phyloP scores from a whole-genome alignment of 495 filamentous ascomycete species.

The Penicillium longicatenatum region DNA sequence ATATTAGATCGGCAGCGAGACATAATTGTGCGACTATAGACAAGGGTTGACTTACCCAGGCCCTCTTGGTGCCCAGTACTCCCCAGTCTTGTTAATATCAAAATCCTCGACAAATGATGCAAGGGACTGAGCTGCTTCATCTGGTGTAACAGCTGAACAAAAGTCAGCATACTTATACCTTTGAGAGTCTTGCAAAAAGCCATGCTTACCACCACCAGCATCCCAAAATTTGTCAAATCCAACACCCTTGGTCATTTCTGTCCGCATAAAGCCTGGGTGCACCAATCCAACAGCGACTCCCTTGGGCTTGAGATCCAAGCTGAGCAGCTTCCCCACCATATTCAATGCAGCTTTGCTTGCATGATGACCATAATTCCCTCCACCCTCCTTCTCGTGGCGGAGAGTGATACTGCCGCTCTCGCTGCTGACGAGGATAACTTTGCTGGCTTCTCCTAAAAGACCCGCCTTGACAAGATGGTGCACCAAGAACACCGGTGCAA shows the following conservation, averaged over 20 bases:
- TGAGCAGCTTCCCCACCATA: conserved; percentile 73
- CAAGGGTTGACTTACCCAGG: conserved; percentile 48
- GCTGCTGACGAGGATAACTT: conserved; percentile 65
- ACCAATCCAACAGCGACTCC: conserved; percentile 66
- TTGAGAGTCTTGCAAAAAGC: background rate
- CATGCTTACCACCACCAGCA: conserved; percentile 58
- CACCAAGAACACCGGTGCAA: conserved; percentile 67
- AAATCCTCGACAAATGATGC: conserved; percentile 60
- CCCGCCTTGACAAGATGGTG: conserved; percentile 58
- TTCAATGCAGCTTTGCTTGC: conserved; percentile 71
- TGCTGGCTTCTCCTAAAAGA: conserved; percentile 52
- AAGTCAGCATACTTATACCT: conserved; percentile 3
- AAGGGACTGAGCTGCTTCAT: conserved; percentile 65
- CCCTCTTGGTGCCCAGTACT: conserved; percentile 74
- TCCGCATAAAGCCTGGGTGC: conserved; percentile 76
- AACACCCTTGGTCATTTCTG: conserved; percentile 70
- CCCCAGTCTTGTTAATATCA: conserved; percentile 64
- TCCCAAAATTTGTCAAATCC: conserved; percentile 75
- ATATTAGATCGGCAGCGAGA: background rate
- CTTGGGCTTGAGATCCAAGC: conserved; percentile 64
- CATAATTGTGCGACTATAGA: background rate
- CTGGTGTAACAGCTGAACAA: conserved; percentile 61
- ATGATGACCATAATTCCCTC: conserved; percentile 74
- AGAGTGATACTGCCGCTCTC: conserved; percentile 71
- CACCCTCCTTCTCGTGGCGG: conserved; percentile 66